Conservation (phyloP, 2,329 filamentous ascomycete genomes). For the Aspergillus felis region DNA sequence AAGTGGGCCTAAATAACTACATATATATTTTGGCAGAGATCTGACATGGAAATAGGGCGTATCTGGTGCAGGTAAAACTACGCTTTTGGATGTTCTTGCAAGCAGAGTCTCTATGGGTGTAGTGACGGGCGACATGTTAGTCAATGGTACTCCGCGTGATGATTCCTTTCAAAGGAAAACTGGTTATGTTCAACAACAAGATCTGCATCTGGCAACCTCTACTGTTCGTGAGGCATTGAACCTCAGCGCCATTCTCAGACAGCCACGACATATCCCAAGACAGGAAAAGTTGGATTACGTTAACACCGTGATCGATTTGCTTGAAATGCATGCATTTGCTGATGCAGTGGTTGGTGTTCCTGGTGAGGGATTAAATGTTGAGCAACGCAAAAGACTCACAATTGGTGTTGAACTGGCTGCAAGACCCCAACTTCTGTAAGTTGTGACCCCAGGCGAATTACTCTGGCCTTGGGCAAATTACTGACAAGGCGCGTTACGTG, state of each 20-base stretch:
- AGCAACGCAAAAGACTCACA: conserved; percentile 68
- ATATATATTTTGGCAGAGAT: conserved; percentile 8
- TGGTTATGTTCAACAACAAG: conserved; percentile 61
- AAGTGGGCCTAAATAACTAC: conserved; percentile 12
- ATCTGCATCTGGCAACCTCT: conserved; percentile 73
- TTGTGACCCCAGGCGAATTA: too few relatives aligned
- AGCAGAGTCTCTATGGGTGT: conserved; percentile 79
- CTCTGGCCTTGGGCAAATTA: too few relatives aligned
- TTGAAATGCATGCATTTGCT: conserved; percentile 83
- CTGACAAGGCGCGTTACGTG: too few relatives aligned
- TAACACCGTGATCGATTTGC: conserved; percentile 76
- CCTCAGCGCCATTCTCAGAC: conserved; percentile 77
- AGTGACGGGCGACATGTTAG: conserved; percentile 75
- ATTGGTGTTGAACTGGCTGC: conserved; percentile 92
- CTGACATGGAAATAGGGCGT: conserved; percentile 50
- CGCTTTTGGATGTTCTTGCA: conserved; percentile 76
- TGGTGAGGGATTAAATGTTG: conserved; percentile 66
- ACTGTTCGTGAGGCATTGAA: conserved; percentile 80
- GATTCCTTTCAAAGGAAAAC: conserved; percentile 24
- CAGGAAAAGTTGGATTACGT: conserved; percentile 81
- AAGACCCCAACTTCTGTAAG: conserved; percentile 68
- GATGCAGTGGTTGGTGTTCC: conserved; percentile 84
- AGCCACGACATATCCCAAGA: conserved; percentile 59
- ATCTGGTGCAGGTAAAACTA: conserved; percentile 84
- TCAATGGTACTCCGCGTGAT: conserved; percentile 67